Evolutionary conservation across 140 eudicot genomes (phyloP).

Genomic region (Flaveria floridana): DNA sequence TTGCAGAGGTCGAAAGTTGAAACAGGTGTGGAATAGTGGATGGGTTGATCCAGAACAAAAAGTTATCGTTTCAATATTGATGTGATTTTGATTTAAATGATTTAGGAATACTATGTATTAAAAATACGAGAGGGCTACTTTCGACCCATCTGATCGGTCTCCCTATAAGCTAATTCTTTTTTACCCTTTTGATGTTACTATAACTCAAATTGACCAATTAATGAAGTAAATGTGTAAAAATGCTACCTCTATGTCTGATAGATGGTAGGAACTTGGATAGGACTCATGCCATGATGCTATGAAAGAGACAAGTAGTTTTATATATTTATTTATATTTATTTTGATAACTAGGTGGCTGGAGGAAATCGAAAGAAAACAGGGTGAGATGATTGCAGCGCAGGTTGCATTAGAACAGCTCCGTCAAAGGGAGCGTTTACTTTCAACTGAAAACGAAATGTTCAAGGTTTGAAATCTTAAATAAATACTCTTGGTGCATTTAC

Average conservation of each 20-base stretch:
- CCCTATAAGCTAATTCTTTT: not conserved
- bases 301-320: not conserved
- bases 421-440: slow-evolving; percentile 52
- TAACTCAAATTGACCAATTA: not conserved
- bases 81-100: not conserved
- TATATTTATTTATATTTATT: slow-evolving; percentile 5
- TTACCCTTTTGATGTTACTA: not conserved
- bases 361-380: slow-evolving; percentile 86
- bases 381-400: slow-evolving; percentile 77
- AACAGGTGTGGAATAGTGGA: slow-evolving; percentile 1
- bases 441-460: slow-evolving; percentile 70
- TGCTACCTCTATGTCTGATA: not conserved
- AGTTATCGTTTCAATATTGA: not conserved
- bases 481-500: slow-evolving; percentile 8
- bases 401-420: slow-evolving; percentile 72
- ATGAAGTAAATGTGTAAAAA: not conserved
- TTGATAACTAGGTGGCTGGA: slow-evolving; percentile 67
- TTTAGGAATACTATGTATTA: slow-evolving; percentile 2
- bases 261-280: not conserved
- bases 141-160: not conserved
- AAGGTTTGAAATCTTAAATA: slow-evolving; percentile 49
- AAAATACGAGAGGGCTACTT: not conserved
- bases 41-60: not conserved
- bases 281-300: not conserved
- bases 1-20: not conserved